phyloP scores from a whole-genome alignment of 2,329 filamentous ascomycete species.

The Colletotrichum zoysiae region DNA sequence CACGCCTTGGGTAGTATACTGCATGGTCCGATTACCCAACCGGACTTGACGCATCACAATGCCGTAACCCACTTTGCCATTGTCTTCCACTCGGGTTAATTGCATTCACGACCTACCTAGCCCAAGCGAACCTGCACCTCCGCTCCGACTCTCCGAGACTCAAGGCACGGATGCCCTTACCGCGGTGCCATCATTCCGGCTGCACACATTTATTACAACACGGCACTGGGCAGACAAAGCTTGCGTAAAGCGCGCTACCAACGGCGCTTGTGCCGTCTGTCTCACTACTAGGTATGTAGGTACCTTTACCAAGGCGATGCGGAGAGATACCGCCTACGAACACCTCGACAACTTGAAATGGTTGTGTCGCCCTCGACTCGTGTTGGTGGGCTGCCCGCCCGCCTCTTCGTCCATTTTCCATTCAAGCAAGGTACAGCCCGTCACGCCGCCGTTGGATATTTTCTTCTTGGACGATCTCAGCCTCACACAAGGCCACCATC shows the following conservation, averaged over 20 bases:
- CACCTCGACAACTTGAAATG: slow-evolving; percentile 8
- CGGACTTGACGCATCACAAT: slow-evolving; percentile 1
- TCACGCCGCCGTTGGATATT: slow-evolving; percentile 21
- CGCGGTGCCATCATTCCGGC: slow-evolving; percentile 15
- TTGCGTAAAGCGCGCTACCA: slow-evolving; percentile 25
- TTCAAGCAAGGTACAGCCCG: slow-evolving; percentile 18
- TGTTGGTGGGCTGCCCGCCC: slow-evolving; percentile 11
- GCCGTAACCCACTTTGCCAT: slow-evolving; percentile 16
- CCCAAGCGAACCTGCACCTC: background rate
- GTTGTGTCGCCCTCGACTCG: slow-evolving; percentile 19
- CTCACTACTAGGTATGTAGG: too few relatives aligned
- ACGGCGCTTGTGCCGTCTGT: slow-evolving; percentile 20
- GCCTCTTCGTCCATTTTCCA: background rate
- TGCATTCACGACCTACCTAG: slow-evolving; percentile 31
- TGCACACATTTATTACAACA: slow-evolving; percentile 1
- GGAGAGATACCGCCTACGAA: background rate
- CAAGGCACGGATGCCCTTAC: slow-evolving; percentile 15
- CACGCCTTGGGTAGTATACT: slow-evolving; percentile 16
- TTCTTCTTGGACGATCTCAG: slow-evolving; percentile 36
- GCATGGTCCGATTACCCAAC: slow-evolving; percentile 34
- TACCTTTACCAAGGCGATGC: slow-evolving; percentile 3
- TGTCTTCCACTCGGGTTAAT: slow-evolving; percentile 39
- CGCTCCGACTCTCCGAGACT: slow-evolving; percentile 1
- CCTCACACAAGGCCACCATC: slow-evolving; percentile 32
- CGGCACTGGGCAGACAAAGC: slow-evolving; percentile 15